Conservation (phyloP, 1,139 yeast species). For the Scheffersomyces quercinus region DNA sequence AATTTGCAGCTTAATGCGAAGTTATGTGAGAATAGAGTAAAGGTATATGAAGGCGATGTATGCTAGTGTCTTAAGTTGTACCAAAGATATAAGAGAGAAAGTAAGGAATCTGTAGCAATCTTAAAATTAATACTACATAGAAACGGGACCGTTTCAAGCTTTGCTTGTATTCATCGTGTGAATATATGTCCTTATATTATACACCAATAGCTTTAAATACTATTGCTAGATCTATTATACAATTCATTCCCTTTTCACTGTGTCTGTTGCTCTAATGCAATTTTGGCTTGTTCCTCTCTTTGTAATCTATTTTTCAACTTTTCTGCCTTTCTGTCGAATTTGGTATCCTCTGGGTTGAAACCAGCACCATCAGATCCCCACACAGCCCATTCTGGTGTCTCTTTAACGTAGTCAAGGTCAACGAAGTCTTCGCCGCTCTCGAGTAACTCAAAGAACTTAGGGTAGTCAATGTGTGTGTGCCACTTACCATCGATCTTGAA, state of each 20-base stretch:
- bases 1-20: too few relatives aligned
- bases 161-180: too few relatives aligned
- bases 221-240: background rate
- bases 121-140: too few relatives aligned
- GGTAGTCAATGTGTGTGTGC: slow-evolving; percentile 89
- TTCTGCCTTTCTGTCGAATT: slow-evolving; percentile 68
- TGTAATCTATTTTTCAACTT: slow-evolving; percentile 47
- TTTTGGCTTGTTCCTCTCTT: slow-evolving; percentile 33
- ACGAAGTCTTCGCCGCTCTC: slow-evolving; percentile 65
- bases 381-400: slow-evolving; percentile 89
- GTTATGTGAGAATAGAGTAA: too few relatives aligned
- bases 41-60: too few relatives aligned
- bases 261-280: slow-evolving; percentile 5
- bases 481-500: slow-evolving; percentile 73
- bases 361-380: slow-evolving; percentile 89
- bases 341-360: slow-evolving; percentile 81
- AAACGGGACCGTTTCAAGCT: too few relatives aligned
- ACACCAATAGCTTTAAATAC: too few relatives aligned
- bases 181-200: too few relatives aligned
- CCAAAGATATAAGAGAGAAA: too few relatives aligned
- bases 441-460: slow-evolving; percentile 69
- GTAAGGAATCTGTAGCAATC: too few relatives aligned
- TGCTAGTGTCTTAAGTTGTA: too few relatives aligned
- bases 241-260: background rate
- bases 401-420: slow-evolving; percentile 76